Conservation (phyloP, 768 basidiomycete species). For the Chalciporus piperatus region DNA sequence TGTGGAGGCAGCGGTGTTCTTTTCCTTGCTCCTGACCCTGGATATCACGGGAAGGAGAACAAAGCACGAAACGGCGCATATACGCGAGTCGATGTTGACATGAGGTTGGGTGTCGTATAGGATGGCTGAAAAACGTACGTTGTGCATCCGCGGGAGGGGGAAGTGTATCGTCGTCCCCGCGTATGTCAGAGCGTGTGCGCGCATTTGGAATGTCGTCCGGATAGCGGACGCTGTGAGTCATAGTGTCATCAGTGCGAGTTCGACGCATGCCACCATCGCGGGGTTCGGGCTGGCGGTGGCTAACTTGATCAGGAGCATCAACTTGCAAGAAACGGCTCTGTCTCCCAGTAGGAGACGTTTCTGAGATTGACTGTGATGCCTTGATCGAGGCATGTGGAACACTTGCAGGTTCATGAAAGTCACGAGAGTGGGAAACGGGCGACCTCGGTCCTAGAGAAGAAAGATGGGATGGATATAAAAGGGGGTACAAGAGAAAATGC, state of each 20-base stretch:
- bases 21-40: conserved; percentile 30
- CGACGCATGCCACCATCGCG: conserved; percentile 18
- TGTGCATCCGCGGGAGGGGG: conserved; percentile 29
- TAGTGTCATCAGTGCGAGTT: conserved; percentile 17
- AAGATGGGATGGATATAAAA: conserved; percentile 32
- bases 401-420: conserved; percentile 22
- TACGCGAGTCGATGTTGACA: conserved; percentile 24
- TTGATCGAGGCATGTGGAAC: conserved; percentile 14
- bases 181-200: conserved; percentile 17
- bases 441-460: conserved; percentile 43
- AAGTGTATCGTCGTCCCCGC: conserved; percentile 18
- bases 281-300: conserved; percentile 11
- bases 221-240: conserved; percentile 8
- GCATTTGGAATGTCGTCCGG: conserved; percentile 19
- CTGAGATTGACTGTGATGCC: conserved; percentile 12
- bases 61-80: conserved; percentile 22
- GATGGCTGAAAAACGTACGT: conserved; percentile 37
- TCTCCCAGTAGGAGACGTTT: conserved; percentile 7
- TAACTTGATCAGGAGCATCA: conserved; percentile 11
- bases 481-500: conserved; percentile 25
- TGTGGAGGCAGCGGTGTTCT: conserved; percentile 38
- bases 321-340: conserved; percentile 25
- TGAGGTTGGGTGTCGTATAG: conserved; percentile 27
- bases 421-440: conserved; percentile 33
- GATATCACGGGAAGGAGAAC: conserved; percentile 16